Evolutionary conservation across 2,329 filamentous ascomycete species (phyloP), one percentile per base, ranked within the genome.

Genomic region (Alternaria longipes): DNA sequence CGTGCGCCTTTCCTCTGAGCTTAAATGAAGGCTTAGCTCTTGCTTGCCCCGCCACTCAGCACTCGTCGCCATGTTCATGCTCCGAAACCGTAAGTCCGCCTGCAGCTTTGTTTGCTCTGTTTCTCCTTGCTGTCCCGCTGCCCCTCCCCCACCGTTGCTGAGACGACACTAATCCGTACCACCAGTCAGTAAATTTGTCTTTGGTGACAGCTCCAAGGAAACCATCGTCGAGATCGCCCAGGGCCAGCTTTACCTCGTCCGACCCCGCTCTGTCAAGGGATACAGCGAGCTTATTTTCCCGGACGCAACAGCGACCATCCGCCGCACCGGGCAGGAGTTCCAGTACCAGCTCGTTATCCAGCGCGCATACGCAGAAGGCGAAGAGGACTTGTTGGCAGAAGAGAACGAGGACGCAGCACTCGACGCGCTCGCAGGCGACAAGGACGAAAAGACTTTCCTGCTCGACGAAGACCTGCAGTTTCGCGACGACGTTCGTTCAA

Each of bases 271-370:
- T 8, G 93, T 94, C 59, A 99, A 99, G 80, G 95, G 95, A 68
- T 98, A 97, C 79, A 97, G 94, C 1, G 95, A 99, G 81, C 93
- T 98, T 77, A 97, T 99, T 81, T 99, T 97, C 86, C 40, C 40
- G 2, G 95, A 99, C 88, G 91, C 93, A 40, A 91, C 93, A 47
- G 93, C 94, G 54, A 93, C 91, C 65, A 96, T 99, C 74, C 91
- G 96, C 67, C 89, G 92, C 66, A 98, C 95, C 16, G 94, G 92
- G 20, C 94, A 97, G 78, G 93, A 98, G 55, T 97, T 92, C 74
- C 94, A 99, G 74, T 99, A 98, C 78, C 95, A 99, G 79, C 91
- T 99, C 12, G 94, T 98, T 41, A 88, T 98, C 42, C 95, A 99
- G 79, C 89, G 95, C 62, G 94, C 94, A 60, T 99, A 97, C 84